Conservation (phyloP, 208 protist species). For the Tetramitus jugosus region DNA sequence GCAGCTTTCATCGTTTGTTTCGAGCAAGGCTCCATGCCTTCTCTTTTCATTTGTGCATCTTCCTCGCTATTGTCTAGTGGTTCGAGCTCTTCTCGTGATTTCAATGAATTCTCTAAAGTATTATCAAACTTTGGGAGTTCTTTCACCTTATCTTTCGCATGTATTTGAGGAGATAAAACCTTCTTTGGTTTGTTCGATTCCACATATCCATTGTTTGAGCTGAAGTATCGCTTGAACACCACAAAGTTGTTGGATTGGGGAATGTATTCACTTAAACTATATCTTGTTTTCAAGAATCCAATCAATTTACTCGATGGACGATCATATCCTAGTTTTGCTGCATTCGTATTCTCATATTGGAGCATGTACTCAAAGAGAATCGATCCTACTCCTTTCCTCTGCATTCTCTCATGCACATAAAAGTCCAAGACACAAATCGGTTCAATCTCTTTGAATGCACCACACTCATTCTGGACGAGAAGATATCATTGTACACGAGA, state of each 20-base stretch:
- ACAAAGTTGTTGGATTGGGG: constrained; percentile 83
- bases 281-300: constrained; percentile 70
- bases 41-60: too few relatives aligned
- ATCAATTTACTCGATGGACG: constrained; percentile 75
- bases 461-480: not conserved
- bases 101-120: too few relatives aligned
- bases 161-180: too few relatives aligned
- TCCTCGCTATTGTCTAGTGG: too few relatives aligned
- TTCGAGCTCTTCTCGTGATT: too few relatives aligned
- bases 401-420: constrained; percentile 69
- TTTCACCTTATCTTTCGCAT: too few relatives aligned
- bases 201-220: not conserved
- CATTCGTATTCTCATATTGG: constrained; percentile 32
- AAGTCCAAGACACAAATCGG: constrained; percentile 83
- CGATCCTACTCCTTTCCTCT: constrained; percentile 68
- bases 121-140: too few relatives aligned
- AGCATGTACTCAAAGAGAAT: constrained; percentile 66
- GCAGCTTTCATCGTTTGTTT: too few relatives aligned
- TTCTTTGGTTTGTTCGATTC: not conserved
- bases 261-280: constrained; percentile 55
- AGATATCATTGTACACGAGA: too few relatives aligned
- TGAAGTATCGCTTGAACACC: constrained; percentile 76
- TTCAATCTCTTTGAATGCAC: constrained; percentile 57
- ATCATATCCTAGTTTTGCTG: constrained; percentile 67
- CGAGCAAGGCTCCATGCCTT: too few relatives aligned